Percentiles rank a stretch among this genome's conserved stretches.
phyloP scores from a whole-genome alignment of 1,139 yeast species.

The Pichia sp. region DNA sequence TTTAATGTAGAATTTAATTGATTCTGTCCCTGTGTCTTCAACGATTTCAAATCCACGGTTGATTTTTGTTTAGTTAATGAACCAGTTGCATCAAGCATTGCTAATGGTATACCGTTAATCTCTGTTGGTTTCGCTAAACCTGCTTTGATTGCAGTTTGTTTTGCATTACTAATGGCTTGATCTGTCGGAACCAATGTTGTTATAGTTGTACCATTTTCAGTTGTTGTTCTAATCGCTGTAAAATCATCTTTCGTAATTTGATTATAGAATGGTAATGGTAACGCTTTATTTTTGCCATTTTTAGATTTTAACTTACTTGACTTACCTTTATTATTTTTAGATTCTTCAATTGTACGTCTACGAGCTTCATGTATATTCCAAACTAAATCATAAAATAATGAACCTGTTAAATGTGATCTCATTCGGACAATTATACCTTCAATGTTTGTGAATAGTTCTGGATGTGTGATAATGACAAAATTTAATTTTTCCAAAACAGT shows the following conservation, averaged over 20 bases:
- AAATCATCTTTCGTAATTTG: slow-evolving; percentile 91
- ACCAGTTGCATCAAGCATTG: slow-evolving; percentile 78
- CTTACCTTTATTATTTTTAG: slow-evolving; percentile 12
- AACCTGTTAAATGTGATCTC: slow-evolving; percentile 90
- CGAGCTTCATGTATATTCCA: slow-evolving; percentile 96
- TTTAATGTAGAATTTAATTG: neutral
- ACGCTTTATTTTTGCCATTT: slow-evolving; percentile 32
- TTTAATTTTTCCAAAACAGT: slow-evolving; percentile 87
- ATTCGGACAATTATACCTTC: slow-evolving; percentile 77
- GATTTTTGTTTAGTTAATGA: slow-evolving; percentile 33
- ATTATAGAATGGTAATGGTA: slow-evolving; percentile 86
- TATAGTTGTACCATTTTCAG: slow-evolving; percentile 88
- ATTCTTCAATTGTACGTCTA: slow-evolving; percentile 50
- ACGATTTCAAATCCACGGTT: neutral
- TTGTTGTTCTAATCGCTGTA: slow-evolving; percentile 74
- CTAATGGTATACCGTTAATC: slow-evolving; percentile 74
- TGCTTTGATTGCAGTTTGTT: slow-evolving; percentile 44
- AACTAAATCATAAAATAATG: slow-evolving; percentile 83
- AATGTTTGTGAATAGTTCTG: slow-evolving; percentile 64
- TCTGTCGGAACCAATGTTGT: slow-evolving; percentile 87
- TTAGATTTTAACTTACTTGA: slow-evolving; percentile 10
- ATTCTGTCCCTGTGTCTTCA: no score
- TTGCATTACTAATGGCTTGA: slow-evolving; percentile 57
- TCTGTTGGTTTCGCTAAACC: slow-evolving; percentile 52
- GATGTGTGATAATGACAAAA: slow-evolving; percentile 80